Conservation (phyloP, 441 rosid genomes). For the Theobroma grandiflorum region DNA sequence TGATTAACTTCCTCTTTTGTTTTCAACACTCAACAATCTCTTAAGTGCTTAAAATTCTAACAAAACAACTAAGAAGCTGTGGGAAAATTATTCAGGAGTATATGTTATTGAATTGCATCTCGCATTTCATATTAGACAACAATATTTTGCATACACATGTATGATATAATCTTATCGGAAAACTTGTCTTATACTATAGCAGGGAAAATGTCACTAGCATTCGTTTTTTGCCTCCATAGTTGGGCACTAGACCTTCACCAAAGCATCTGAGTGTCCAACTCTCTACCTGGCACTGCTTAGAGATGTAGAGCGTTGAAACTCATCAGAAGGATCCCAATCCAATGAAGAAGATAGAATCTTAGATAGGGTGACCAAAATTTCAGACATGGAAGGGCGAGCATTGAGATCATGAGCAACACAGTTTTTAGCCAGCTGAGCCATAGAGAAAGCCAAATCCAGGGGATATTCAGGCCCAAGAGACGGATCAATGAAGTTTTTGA, state of each 20-base stretch:
- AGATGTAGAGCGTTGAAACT: conserved; percentile 58
- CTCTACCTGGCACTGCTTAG: conserved; percentile 41
- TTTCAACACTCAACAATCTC: too few species aligned
- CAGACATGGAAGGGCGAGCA: conserved; percentile 62
- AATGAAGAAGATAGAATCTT: conserved; percentile 76
- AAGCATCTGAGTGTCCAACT: background rate
- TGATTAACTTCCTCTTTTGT: too few species aligned
- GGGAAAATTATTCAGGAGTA: background rate
- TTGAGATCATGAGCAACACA: conserved; percentile 71
- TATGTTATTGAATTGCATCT: background rate
- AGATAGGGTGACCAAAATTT: conserved; percentile 60
- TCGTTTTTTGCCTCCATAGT: background rate
- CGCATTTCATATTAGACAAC: background rate
- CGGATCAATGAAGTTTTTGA: conserved; percentile 69
- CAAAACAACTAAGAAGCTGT: background rate
- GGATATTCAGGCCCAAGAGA: conserved; percentile 68
- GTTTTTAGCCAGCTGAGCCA: conserved; percentile 74
- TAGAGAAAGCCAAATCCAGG: conserved; percentile 76
- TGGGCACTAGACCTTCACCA: background rate
- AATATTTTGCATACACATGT: background rate
- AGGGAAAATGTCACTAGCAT: background rate
- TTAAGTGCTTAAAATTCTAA: background rate
- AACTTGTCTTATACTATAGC: background rate
- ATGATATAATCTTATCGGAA: background rate
- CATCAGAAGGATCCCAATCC: conserved; percentile 92